Conservation (phyloP, 352 stramenopile genomes). For the Globisporangium lucens region DNA sequence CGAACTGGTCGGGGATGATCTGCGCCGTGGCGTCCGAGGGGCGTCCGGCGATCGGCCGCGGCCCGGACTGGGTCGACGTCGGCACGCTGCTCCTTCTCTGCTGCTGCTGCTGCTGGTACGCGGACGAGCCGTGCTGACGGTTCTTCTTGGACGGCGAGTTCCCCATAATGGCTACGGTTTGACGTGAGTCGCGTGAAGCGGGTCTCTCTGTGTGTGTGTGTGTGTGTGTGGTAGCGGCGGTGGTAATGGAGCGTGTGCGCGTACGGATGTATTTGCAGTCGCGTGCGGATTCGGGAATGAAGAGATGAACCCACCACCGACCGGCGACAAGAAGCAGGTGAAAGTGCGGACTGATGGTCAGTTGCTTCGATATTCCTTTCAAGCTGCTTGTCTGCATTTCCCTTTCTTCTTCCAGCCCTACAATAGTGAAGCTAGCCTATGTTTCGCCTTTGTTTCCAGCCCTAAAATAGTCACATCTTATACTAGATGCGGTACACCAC, state of each 20-base stretch:
- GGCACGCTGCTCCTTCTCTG: slow-evolving; percentile 13
- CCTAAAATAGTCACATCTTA: not conserved
- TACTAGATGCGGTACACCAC: not conserved
- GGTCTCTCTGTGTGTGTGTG: not conserved
- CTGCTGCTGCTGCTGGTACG: not conserved
- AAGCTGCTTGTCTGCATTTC: not conserved
- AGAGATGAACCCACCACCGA: slow-evolving; percentile 5
- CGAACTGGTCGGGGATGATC: slow-evolving; percentile 75
- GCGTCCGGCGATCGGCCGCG: slow-evolving; percentile 22
- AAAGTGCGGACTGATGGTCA: not conserved
- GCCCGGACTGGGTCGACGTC: slow-evolving; percentile 35
- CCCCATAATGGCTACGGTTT: slow-evolving; percentile 23
- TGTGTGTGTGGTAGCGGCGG: not conserved
- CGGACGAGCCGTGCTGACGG: not conserved
- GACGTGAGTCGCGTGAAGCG: not conserved
- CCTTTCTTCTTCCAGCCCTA: not conserved
- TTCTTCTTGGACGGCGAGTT: slow-evolving; percentile 19
- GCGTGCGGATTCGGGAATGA: slow-evolving; percentile 2
- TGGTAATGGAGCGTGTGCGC: not conserved
- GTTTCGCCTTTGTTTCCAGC: not conserved
- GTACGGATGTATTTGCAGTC: not conserved
- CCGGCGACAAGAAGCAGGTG: not conserved
- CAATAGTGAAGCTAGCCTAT: not conserved
- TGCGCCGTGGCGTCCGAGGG: slow-evolving; percentile 20
- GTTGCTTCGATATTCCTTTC: not conserved